Conservation (phyloP, 129 eudicot genomes). For the Lactuca saligna region DNA sequence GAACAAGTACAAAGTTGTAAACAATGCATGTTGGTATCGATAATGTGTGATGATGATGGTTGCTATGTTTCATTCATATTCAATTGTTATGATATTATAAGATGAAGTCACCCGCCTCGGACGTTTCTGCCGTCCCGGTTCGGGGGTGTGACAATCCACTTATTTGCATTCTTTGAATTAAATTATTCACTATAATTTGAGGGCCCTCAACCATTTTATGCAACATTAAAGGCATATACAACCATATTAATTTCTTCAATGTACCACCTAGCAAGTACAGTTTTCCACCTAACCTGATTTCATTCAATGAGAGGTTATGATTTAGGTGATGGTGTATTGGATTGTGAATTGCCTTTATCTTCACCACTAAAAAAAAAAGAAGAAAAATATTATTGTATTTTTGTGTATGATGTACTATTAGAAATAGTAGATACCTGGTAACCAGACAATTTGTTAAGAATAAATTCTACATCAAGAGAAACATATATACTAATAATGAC, state of each 20-base stretch:
- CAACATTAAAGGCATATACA: background rate
- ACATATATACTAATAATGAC: background rate
- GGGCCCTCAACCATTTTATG: background rate
- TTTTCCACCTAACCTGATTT: background rate
- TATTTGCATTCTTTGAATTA: background rate
- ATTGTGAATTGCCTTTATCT: background rate
- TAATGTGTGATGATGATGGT: too few relatives aligned
- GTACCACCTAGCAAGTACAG: background rate
- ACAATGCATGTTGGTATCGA: too few relatives aligned
- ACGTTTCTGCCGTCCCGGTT: too few relatives aligned
- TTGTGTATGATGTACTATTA: background rate
- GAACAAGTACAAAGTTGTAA: too few relatives aligned
- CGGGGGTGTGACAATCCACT: background rate
- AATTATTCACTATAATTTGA: background rate
- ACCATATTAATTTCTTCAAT: background rate
- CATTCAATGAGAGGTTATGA: background rate
- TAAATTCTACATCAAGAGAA: background rate
- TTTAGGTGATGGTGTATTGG: background rate
- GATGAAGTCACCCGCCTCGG: too few relatives aligned
- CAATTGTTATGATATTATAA: too few relatives aligned
- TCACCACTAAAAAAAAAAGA: background rate
- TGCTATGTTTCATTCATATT: too few relatives aligned
- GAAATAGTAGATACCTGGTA: background rate
- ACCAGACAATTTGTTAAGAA: background rate
- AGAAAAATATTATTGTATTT: background rate